phyloP scores from a whole-genome alignment of 352 stramenopile genomes.

The Phytophthora kernoviae region DNA sequence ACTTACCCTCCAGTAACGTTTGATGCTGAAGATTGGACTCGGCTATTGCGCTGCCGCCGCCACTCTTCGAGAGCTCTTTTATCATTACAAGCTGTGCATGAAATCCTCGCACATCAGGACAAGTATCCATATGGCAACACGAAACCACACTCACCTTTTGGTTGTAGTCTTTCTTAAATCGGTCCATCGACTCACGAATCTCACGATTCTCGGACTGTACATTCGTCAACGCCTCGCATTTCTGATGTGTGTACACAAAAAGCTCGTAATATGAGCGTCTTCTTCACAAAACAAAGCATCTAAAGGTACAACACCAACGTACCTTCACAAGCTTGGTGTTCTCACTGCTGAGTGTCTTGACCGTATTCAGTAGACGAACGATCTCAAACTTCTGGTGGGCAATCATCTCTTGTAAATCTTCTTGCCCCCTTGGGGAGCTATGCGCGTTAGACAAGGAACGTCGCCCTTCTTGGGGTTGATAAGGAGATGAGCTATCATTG shows the following conservation, averaged over 20 bases:
- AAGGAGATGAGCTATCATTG: constrained; percentile 8
- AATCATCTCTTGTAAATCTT: constrained; percentile 64
- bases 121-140: background rate
- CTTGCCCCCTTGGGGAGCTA: constrained; percentile 6
- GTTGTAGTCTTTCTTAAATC: constrained; percentile 88
- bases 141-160: constrained; percentile 63
- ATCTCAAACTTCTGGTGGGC: constrained; percentile 84
- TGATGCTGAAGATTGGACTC: constrained; percentile 10
- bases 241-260: constrained; percentile 33
- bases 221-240: constrained; percentile 77
- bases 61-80: constrained; percentile 90
- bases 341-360: constrained; percentile 86
- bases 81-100: constrained; percentile 80
- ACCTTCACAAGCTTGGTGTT: constrained; percentile 88
- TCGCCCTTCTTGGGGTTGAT: constrained; percentile 24
- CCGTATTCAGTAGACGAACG: constrained; percentile 75
- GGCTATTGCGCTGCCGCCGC: constrained; percentile 63
- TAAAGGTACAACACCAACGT: constrained; percentile 1
- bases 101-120: background rate
- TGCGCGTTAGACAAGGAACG: constrained; percentile 1
- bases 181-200: constrained; percentile 82
- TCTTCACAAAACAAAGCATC: background rate
- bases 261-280: background rate
- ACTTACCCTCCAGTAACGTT: constrained; percentile 22
- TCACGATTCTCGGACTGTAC: constrained; percentile 78